Evolutionary conservation across 2,329 filamentous ascomycete species (phyloP).

Genomic region (Fusarium buharicum): DNA sequence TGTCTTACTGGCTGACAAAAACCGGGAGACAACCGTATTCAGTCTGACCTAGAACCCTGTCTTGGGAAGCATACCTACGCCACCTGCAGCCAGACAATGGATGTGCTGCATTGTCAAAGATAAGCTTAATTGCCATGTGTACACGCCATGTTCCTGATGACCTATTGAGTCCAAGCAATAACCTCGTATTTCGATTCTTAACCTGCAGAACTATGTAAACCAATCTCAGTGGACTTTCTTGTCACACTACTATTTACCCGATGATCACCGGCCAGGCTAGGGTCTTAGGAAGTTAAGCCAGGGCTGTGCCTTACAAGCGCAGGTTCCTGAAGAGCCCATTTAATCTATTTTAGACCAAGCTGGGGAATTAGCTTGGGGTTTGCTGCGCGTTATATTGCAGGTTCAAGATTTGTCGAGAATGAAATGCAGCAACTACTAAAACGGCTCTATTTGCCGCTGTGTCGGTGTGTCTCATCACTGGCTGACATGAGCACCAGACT

Average conservation of each 20-base stretch:
- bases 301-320: slow-evolving; percentile 20
- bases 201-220: no score
- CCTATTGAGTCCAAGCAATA: slow-evolving; percentile 4
- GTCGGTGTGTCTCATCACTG: background rate
- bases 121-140: background rate
- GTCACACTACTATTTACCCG: background rate
- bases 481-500: no score
- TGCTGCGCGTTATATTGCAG: background rate
- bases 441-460: background rate
- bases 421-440: background rate
- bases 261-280: slow-evolving; percentile 1
- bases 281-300: background rate
- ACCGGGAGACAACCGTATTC: no score
- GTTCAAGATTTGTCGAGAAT: background rate
- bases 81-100: background rate
- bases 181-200: slow-evolving; percentile 5
- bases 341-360: background rate
- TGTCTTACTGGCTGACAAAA: no score
- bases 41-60: no score
- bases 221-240: background rate
- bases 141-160: background rate
- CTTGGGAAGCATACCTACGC: background rate
- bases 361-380: no score
- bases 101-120: background rate
- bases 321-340: slow-evolving; percentile 7